Evolutionary conservation across 164 flowering plant genomes (phyloP).

Genomic region (Platanus orientalis): DNA sequence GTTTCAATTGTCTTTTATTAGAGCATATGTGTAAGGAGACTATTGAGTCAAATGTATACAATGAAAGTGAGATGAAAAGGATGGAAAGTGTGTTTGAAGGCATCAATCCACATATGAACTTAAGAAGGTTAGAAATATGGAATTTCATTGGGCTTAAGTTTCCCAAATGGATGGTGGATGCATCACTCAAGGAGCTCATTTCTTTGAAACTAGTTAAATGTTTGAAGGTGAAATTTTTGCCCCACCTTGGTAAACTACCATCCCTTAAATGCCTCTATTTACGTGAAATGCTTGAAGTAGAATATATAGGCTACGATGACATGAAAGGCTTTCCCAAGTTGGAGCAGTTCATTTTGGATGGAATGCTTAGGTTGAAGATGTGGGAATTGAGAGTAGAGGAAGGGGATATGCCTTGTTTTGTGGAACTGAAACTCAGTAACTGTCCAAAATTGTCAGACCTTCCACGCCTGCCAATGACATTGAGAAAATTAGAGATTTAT

Average conservation of each 20-base stretch:
- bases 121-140: background rate
- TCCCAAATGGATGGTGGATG: background rate
- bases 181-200: background rate
- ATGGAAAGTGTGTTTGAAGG: background rate
- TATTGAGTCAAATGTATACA: too few species aligned
- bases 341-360: too few species aligned
- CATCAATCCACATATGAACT: background rate
- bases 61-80: background rate
- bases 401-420: background rate
- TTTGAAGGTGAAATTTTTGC: background rate
- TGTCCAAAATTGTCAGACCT: background rate
- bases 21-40: too few species aligned
- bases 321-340: too few species aligned
- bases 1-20: too few species aligned
- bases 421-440: background rate
- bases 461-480: background rate
- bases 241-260: slow-evolving; percentile 2
- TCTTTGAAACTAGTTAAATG: background rate
- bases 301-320: background rate
- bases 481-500: too few species aligned
- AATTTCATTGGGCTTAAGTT: background rate
- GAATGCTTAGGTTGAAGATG: background rate
- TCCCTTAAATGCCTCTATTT: background rate
- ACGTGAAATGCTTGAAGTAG: background rate
- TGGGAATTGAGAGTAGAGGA: background rate